These are phyloP conservation scores for Leccinum colubrinum DNA, from an alignment of 1,284 basidiomycete species.

Conservation along the genomic window DNA sequence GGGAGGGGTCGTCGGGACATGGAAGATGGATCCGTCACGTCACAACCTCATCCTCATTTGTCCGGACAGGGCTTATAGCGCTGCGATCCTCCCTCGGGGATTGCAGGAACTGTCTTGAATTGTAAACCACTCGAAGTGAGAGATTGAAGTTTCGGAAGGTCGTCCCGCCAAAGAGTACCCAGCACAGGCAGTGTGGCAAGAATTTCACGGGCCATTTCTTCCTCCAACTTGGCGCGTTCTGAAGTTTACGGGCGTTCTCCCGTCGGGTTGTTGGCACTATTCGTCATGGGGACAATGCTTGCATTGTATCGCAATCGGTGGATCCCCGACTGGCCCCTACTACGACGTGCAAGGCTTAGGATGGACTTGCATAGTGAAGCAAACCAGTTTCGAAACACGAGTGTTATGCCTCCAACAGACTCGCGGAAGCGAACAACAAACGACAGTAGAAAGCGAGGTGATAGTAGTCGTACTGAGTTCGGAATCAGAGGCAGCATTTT, in stretches of 20 bases:
- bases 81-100: constrained; percentile 16
- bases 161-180: neutral
- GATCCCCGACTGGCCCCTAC: neutral
- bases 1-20: no score
- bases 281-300: neutral
- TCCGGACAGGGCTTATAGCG: constrained; percentile 7
- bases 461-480: neutral
- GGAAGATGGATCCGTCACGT: no score
- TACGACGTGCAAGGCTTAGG: neutral
- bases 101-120: constrained; percentile 3
- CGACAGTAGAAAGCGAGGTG: neutral
- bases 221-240: neutral
- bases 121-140: neutral
- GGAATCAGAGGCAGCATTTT: neutral
- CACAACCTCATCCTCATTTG: constrained; percentile 2
- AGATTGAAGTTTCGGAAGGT: neutral
- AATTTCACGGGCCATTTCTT: neutral
- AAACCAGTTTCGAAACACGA: constrained; percentile 1
- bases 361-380: constrained; percentile 10
- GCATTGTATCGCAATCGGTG: neutral
- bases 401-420: neutral
- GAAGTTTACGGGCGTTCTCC: neutral
- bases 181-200: constrained; percentile 3
- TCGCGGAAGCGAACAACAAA: neutral
- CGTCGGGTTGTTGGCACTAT: neutral